A percentile compares a stretch with the other conserved stretches of the same genome.
phyloP scores from a whole-genome alignment of 108 stramenopile genomes.

The Schizochytrium sp. region DNA sequence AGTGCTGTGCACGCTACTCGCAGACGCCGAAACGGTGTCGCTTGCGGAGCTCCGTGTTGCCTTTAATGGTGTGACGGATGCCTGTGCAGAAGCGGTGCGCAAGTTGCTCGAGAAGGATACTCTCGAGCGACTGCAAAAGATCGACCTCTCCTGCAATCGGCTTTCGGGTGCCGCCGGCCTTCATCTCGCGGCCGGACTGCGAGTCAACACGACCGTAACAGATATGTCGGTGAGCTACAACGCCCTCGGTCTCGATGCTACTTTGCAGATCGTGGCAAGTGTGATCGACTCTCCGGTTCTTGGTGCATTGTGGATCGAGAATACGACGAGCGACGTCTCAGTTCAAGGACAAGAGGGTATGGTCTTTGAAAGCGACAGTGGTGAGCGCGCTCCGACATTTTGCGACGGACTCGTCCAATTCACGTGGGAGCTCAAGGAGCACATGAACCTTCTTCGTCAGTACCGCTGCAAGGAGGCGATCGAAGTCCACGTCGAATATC shows the following conservation, averaged over 20 bases:
- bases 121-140: background rate
- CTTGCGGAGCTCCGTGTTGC: background rate
- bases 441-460: background rate
- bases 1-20: background rate
- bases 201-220: background rate
- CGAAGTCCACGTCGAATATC: constrained; percentile 1
- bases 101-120: background rate
- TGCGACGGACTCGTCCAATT: background rate
- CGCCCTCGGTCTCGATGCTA: background rate
- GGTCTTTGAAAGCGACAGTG: background rate
- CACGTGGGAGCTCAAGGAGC: background rate
- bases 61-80: background rate
- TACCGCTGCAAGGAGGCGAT: background rate
- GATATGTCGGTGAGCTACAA: background rate
- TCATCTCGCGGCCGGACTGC: background rate
- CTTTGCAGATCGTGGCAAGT: background rate
- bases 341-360: background rate
- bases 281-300: background rate
- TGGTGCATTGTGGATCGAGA: background rate
- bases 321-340: background rate
- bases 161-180: background rate
- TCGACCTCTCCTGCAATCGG: background rate
- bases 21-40: background rate
- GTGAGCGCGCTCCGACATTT: background rate
- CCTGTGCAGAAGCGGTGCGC: background rate